phyloP scores from a whole-genome alignment of 768 basidiomycete species.

The Hericium erinaceus region DNA sequence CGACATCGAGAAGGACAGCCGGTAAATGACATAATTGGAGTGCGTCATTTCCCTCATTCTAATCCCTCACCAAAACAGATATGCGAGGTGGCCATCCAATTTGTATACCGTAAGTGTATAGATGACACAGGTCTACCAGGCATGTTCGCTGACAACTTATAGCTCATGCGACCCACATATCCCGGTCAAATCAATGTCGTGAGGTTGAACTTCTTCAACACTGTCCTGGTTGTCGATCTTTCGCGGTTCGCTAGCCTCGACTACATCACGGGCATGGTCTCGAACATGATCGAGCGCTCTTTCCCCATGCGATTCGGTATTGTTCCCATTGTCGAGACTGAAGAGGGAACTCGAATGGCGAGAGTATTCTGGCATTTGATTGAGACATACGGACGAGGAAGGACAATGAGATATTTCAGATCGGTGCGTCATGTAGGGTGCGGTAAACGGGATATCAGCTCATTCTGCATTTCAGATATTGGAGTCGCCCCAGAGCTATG shows the following conservation, averaged over 20 bases:
- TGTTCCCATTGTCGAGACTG: constrained; percentile 58
- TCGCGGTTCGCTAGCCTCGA: constrained; percentile 49
- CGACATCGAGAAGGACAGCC: constrained; percentile 75
- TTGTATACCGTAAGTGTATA: constrained; percentile 32
- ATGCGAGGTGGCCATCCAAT: constrained; percentile 42
- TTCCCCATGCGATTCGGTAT: constrained; percentile 82
- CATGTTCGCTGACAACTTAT: constrained; percentile 5
- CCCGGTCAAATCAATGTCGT: constrained; percentile 74
- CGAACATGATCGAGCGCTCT: constrained; percentile 59
- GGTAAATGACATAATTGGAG: constrained; percentile 29
- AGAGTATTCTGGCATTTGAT: constrained; percentile 27
- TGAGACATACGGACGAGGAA: constrained; percentile 1
- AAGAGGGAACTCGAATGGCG: constrained; percentile 27
- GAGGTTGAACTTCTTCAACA: constrained; percentile 74
- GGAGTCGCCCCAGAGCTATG: background rate
- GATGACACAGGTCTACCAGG: background rate
- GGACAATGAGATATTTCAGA: constrained; percentile 1
- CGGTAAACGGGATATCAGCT: background rate
- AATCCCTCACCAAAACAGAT: constrained; percentile 24
- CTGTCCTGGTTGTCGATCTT: constrained; percentile 75
- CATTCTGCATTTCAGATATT: background rate
- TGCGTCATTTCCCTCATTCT: no score
- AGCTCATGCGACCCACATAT: constrained; percentile 73
- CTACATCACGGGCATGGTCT: constrained; percentile 56
- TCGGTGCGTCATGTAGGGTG: background rate